These are phyloP conservation scores for Tolypocladium ovalisporum DNA, from an alignment of 2,329 filamentous ascomycete genomes.

Conservation along the genomic window DNA sequence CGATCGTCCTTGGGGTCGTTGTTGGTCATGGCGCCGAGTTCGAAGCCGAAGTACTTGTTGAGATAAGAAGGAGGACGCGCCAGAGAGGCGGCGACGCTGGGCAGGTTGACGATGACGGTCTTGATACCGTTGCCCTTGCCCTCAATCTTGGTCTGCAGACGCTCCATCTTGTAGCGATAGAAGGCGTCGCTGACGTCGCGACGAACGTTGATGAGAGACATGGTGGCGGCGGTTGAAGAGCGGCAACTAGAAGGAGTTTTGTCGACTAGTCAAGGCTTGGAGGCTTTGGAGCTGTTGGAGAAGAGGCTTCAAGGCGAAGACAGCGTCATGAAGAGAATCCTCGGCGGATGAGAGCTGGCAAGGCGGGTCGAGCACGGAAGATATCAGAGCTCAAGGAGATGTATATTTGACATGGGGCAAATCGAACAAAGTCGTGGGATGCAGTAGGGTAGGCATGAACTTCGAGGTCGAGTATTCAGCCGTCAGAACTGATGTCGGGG, in stretches of 20 bases:
- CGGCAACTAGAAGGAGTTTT: background rate
- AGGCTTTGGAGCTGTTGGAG: slow-evolving; percentile 7
- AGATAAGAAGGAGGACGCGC: slow-evolving; percentile 87
- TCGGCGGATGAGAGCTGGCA: background rate
- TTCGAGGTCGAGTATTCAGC: slow-evolving; percentile 51
- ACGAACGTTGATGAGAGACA: slow-evolving; percentile 97
- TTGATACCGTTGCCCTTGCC: slow-evolving; percentile 99
- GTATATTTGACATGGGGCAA: slow-evolving; percentile 46
- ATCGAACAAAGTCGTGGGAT: slow-evolving; percentile 33
- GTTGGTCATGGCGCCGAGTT: slow-evolving; percentile 97
- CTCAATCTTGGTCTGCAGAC: slow-evolving; percentile 96
- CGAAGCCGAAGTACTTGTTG: slow-evolving; percentile 99
- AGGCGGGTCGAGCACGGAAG: slow-evolving; percentile 27
- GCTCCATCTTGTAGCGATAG: slow-evolving; percentile 99
- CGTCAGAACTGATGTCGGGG: slow-evolving; percentile 81
- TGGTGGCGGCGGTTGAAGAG: slow-evolving; percentile 43
- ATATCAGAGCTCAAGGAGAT: slow-evolving; percentile 44
- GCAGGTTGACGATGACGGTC: slow-evolving; percentile 92
- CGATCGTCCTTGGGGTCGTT: slow-evolving; percentile 94
- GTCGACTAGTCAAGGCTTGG: slow-evolving; percentile 1
- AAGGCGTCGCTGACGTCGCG: slow-evolving; percentile 97
- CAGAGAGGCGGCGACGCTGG: slow-evolving; percentile 83
- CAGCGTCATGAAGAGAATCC: slow-evolving; percentile 27
- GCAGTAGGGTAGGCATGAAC: slow-evolving; percentile 48
- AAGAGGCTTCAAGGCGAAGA: slow-evolving; percentile 12